Evolutionary conservation across 257 asterid species (phyloP).

Genomic region (Nicotiana obtusifolia): DNA sequence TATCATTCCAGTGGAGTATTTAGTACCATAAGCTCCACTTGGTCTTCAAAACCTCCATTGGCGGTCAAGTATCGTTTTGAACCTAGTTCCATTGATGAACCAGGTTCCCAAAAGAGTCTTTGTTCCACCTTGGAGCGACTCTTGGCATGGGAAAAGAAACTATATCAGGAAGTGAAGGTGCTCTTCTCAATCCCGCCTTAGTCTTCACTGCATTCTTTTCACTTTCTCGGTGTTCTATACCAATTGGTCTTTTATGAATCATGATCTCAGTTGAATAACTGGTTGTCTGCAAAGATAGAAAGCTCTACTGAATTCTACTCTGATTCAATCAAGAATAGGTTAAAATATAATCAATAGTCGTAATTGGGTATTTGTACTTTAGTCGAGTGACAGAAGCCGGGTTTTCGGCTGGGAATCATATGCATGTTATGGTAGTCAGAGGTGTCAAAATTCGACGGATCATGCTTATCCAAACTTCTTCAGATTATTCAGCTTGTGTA

Average conservation of each 20-base stretch:
- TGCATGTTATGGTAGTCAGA: conserved; percentile 29
- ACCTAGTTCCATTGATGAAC: conserved; percentile 55
- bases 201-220: conserved; percentile 5
- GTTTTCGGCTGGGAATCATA: conserved; percentile 6
- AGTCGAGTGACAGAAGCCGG: not conserved
- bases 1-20: conserved; percentile 95
- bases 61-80: conserved; percentile 81
- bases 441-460: conserved; percentile 22
- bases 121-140: conserved; percentile 87
- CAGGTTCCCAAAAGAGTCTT: conserved; percentile 68
- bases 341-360: conserved; percentile 23
- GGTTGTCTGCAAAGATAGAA: not conserved
- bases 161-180: conserved; percentile 96
- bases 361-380: not conserved
- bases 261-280: not conserved
- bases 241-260: not conserved
- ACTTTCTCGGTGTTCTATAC: not conserved
- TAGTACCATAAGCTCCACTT: conserved; percentile 87
- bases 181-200: conserved; percentile 8
- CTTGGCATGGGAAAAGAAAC: conserved; percentile 96
- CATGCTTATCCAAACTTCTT: conserved; percentile 25
- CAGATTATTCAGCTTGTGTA: conserved; percentile 19
- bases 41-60: conserved; percentile 97
- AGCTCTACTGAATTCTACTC: not conserved
- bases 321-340: conserved; percentile 11